Evolutionary conservation across 164 flowering plant genomes (phyloP), one percentile per base, ranked within the genome.

Genomic region (Stephania cephalantha): DNA sequence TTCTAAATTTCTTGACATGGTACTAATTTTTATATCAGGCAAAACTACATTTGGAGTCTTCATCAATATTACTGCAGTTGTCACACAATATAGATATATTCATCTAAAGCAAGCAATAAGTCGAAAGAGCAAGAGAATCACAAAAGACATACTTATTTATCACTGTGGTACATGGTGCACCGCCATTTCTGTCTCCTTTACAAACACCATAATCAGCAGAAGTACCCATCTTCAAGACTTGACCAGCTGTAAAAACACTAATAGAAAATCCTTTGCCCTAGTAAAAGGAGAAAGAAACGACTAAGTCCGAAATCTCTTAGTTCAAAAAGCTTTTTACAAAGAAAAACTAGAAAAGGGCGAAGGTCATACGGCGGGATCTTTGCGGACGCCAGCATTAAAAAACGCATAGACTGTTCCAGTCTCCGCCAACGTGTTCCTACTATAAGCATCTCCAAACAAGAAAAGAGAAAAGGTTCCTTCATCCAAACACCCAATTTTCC

Each of bases 371-470:
- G 50, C 29, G 9, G 83, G 69, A 77, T 90, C 92, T 65, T 90
- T 92, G 76, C 98, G 91, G 61, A 90, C 88, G 65, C 79, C 70
- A 50, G 89, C 79, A 81, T 89, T 91, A 79, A 94, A 87, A 25
- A 91, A 70, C 0, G 90, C 94, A 85, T 91, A 90, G 13, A 89
- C 88, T n/a, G 91, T 84, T 71, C 95, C 95, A 74, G 82, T 82
- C 52, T 86, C 73, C 82, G 89, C 98, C 29, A 86, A 85, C 3
- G 76, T 75, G 71, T 84, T 74, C 75, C 71, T 87, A 74, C 83
- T 75, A 76, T 93, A 89, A 80, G 99, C 99, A 83, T 91, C 92
- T 50, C 95, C 96, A 83, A 93, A 95, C 88, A 95, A 82, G 87
- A 95, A 95, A 64, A 93, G 81, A 30, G 97, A 83, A 66, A 86